Evolutionary conservation across 1,284 basidiomycete genomes (phyloP), one percentile per base, ranked within the genome.

Genomic region (Ceratobasidium sp.): DNA sequence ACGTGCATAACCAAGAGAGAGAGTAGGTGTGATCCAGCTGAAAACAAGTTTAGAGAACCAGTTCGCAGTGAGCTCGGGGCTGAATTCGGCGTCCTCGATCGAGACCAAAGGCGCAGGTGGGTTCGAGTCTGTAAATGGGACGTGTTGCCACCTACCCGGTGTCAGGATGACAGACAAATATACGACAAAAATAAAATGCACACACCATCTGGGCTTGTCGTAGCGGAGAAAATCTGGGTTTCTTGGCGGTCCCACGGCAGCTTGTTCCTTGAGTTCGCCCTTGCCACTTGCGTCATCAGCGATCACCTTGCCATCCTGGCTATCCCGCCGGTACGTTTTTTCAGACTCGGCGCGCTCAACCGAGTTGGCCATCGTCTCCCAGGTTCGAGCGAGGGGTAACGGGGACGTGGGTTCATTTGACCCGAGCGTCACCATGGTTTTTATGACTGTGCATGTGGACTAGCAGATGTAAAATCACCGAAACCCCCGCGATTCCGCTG

Each of bases 1-100:
- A 5, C 95, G 87, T 16, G 89, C 87, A 80, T 92, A 94, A 9
- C 91, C 91, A 7, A 89, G 81, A 11, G 84, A 83, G 81, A 94
- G 86, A 66, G 95, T 83, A 1, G 89, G 87, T 0, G 88, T 90
- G 66, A 96, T 87, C 94, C 94, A 97, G 65, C 84, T 83, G 79
- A 88, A 90, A 69, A 86, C 87, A 49, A 89, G 77, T n/a, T 84
- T 79, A 54, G 84, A 86, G 78, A 87, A 84, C 80, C 84, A 84
- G 75, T 81, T 84, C 0, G 89, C 88, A 1, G 80, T 81, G 41
- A 82, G 83, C 75, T 90, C 85, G 0, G 89, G 90, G 1, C 86
- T 85, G 22, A 82, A 53, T 7, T 81, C 79, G 0, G 88, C 87
- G 68, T 87, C 86, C 76, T 89, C 88, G 73, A 90, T 80, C n/a